Base-by-base conservation (phyloP, 2,329 filamentous ascomycete species). In the Ophiostoma perfectum region DNA sequence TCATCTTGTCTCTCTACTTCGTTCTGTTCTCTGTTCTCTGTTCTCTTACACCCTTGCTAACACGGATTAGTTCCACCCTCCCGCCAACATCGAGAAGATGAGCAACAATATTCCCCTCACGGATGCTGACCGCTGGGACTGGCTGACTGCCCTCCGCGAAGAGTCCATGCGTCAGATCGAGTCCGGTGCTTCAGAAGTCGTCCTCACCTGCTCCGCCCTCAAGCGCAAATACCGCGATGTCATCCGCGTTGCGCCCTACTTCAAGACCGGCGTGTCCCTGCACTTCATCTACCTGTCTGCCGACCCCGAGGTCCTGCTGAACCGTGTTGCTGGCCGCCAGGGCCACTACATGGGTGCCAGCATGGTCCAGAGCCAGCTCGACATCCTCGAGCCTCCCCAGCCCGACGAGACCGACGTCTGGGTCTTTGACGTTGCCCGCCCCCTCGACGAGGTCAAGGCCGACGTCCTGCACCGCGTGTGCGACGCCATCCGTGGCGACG, bases 141-240 rank as follows among this genome's bases (percentile, higher is more conserved):
- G 95, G 95, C 88, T 99, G 72, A 91, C 90, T 64, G 83, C 83
- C 12, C 84, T 95, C 14, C 90, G 91, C 71, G 86, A 92, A 72
- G 89, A 88, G 74, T 86, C 87, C 6, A 81, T 88, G 68, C 78
- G 79, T 67, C 81, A 81, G 66, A 81, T 90, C 70, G 80, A 81
- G 68, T 78, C 78, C 65, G 87, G 88, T 49, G 83, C 85, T 18
- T 80, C 84, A 42, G 90, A 92, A 65, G 95, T 97, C n/a, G 91
- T 99, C 65, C 86, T 99, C 70, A 97, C 95, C 67, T 99, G 95
- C 84, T 97, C 92, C 12, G 95, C 94, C 1, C 85, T 99, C 67
- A 98, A 98, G 84, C 91, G 91, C 78, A 97, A 96, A 80, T 99
- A 99, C 82, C 89, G 95, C 74, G 95, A 99, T 75, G 91, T 94